Percentiles rank a stretch among this genome's conserved stretches.
These are phyloP conservation scores for Kwoniella europaea DNA, from an alignment of 768 basidiomycete species.

Conservation along the genomic window DNA sequence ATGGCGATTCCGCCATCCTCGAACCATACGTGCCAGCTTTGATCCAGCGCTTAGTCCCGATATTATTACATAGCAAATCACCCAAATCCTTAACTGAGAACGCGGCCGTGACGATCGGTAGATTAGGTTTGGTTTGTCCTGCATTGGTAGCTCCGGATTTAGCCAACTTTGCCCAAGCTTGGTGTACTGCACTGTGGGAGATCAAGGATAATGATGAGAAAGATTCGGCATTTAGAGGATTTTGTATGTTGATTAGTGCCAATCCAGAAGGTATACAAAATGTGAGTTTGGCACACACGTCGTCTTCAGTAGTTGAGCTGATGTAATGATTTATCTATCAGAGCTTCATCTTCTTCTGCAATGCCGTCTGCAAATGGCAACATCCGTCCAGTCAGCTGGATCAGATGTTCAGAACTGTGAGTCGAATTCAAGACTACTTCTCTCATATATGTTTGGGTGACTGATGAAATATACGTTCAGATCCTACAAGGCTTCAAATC, in stretches of 20 bases:
- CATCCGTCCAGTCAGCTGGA: conserved; percentile 89
- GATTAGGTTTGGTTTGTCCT: conserved; percentile 93
- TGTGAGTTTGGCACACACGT: conserved; percentile 62
- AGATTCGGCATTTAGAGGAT: conserved; percentile 96
- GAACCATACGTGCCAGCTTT: conserved; percentile 87
- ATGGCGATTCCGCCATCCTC: conserved; percentile 59
- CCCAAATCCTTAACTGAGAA: conserved; percentile 95
- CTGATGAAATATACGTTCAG: conserved; percentile 45
- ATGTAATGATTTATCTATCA: conserved; percentile 55
- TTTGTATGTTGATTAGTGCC: conserved; percentile 91
- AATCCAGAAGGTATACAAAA: conserved; percentile 94
- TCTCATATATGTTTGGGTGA: neutral
- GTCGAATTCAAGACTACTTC: conserved; percentile 22
- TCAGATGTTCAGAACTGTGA: conserved; percentile 79
- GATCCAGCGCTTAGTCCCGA: conserved; percentile 86
- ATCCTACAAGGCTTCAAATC: conserved; percentile 87
- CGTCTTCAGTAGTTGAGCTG: neutral
- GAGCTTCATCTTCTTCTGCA: conserved; percentile 97
- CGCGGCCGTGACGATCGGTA: conserved; percentile 96
- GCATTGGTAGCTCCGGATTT: conserved; percentile 83
- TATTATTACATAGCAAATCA: conserved; percentile 87
- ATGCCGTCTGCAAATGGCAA: conserved; percentile 94
- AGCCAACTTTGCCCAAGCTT: conserved; percentile 86
- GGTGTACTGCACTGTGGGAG: conserved; percentile 96
- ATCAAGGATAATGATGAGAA: conserved; percentile 99